Conservation (phyloP, 345 rosid genomes). For the Aquilaria yunnanensis region DNA sequence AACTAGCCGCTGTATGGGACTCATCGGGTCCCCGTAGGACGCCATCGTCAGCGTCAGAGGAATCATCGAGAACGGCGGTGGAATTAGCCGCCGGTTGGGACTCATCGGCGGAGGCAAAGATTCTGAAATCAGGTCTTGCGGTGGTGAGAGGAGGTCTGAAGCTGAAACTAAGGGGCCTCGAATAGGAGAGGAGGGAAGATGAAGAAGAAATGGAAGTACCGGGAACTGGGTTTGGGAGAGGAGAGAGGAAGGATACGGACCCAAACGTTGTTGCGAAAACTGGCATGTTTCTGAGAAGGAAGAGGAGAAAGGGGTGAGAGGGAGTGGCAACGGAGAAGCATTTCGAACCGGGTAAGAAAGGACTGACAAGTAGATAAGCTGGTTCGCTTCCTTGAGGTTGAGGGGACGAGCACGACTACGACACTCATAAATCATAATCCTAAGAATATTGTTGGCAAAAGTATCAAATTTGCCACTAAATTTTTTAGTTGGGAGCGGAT, state of each 20-base stretch:
- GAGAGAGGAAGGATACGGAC: conserved; percentile 23
- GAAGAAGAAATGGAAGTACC: conserved; percentile 13
- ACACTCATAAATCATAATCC: too few species aligned
- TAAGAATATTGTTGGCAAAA: too few species aligned
- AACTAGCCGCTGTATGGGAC: conserved; percentile 22
- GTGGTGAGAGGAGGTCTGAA: conserved; percentile 7
- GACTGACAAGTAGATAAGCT: too few species aligned
- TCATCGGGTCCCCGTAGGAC: not conserved
- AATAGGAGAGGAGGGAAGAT: conserved; percentile 16
- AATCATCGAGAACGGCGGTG: conserved; percentile 20
- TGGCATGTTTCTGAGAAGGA: conserved; percentile 15
- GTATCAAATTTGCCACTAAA: too few species aligned
- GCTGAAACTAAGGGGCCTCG: conserved; percentile 12
- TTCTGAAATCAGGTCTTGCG: conserved; percentile 18
- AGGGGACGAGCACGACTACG: too few species aligned
- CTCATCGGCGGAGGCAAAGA: conserved; percentile 26
- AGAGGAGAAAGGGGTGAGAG: too few species aligned
- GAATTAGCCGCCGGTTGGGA: conserved; percentile 23
- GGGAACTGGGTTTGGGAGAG: conserved; percentile 24
- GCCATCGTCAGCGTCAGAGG: conserved; percentile 11
- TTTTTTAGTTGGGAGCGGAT: too few species aligned
- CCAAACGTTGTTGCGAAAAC: conserved; percentile 23
- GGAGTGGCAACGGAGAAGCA: too few species aligned
- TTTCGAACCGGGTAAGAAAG: too few species aligned
- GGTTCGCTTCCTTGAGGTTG: too few species aligned